Base-by-base conservation (phyloP, 208 protist species). In the Trypanosoma platydactyli region DNA sequence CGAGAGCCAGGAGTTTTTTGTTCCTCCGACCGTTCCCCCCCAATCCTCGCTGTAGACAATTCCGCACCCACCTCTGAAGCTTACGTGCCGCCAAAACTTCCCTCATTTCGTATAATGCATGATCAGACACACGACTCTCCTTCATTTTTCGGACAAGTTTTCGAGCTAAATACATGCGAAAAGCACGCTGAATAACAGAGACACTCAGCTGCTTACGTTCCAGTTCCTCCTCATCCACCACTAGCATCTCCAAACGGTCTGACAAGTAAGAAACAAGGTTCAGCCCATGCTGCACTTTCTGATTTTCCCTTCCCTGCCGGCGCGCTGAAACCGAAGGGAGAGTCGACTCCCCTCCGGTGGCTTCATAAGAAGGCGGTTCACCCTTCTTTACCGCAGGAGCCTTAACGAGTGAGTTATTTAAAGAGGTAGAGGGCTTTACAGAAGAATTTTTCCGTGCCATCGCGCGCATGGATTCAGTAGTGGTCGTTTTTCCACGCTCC, bases 171-270 rank as follows among this genome's bases (percentile, higher is more conserved):
- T 87, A 77, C 7, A 77, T 74, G 62, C 87, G 87, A 64, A 79
- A 88, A 53, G 76, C 44, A n/a, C 76, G 72, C 66, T 93, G 87
- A 68, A 93, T 89, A 16, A 76, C 41, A 11, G 55, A 73, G 3
- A 83, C 83, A 59, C 86, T 78, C 20, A 12, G 60, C n/a, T 85
- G 81, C 71, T 89, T 92, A 61, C 80, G 79, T 59, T 86, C 78
- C 33, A 92, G 56, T 74, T 92, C 86, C 49, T 88, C 79, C 68
- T 92, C 86, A 62, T 92, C 86, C 54, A 89, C 78, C 22, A 92
- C 48, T 13, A 92, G 73, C 67, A 92, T 81, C 11, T 92, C 83
- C 4, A 92, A 67, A 33, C 86, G 86, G 46, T 89, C 76, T 33
- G 77, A 72, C 62, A 91, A 64, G 56, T 84, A 91, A 1, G 57